A percentile compares a stretch with the other conserved stretches of the same genome.
These are phyloP conservation scores for Trichoderma pleuroti DNA, from an alignment of 2,329 filamentous ascomycete species.

Conservation along the genomic window DNA sequence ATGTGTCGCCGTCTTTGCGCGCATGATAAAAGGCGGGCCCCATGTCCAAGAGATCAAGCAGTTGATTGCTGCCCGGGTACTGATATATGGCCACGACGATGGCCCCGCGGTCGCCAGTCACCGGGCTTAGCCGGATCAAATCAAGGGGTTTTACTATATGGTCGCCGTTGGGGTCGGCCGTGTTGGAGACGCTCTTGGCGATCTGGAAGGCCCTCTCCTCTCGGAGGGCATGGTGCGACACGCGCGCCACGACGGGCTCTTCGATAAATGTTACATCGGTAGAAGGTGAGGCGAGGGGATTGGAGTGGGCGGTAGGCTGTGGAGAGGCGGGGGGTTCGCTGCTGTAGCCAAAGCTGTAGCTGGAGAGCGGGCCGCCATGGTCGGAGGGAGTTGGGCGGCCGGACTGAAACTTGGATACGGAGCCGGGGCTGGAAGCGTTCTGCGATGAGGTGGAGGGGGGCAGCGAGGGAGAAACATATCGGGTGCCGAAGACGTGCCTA, in stretches of 20 bases:
- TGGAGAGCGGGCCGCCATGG: slow-evolving; percentile 25
- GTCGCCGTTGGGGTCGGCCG: slow-evolving; percentile 66
- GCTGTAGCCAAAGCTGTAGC: slow-evolving; percentile 33
- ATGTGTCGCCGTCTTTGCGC: slow-evolving; percentile 50
- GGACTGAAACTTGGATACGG: slow-evolving; percentile 40
- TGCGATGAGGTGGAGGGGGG: slow-evolving; percentile 46
- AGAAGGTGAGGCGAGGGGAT: slow-evolving; percentile 33
- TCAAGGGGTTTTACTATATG: slow-evolving; percentile 82
- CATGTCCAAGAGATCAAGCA: slow-evolving; percentile 68
- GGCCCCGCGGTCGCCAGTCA: slow-evolving; percentile 65
- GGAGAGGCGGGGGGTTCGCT: slow-evolving; percentile 41
- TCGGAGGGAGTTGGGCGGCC: slow-evolving; percentile 45
- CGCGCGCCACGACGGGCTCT: slow-evolving; percentile 70
- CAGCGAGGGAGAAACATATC: slow-evolving; percentile 50
- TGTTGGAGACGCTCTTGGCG: slow-evolving; percentile 66
- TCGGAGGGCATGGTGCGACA: slow-evolving; percentile 77
- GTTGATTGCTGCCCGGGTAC: slow-evolving; percentile 68
- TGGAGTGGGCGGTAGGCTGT: slow-evolving; percentile 34
- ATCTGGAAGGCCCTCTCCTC: slow-evolving; percentile 87
- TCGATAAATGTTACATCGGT: slow-evolving; percentile 54
- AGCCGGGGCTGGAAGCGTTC: slow-evolving; percentile 43
- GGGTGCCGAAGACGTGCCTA: slow-evolving; percentile 66
- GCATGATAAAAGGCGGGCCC: slow-evolving; percentile 69
- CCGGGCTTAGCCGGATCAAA: slow-evolving; percentile 65
- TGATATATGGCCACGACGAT: slow-evolving; percentile 80